Percentiles rank a stretch among this genome's conserved stretches.
Evolutionary conservation across 2,329 filamentous ascomycete species (phyloP).

Genomic region (Moelleriella libera): DNA sequence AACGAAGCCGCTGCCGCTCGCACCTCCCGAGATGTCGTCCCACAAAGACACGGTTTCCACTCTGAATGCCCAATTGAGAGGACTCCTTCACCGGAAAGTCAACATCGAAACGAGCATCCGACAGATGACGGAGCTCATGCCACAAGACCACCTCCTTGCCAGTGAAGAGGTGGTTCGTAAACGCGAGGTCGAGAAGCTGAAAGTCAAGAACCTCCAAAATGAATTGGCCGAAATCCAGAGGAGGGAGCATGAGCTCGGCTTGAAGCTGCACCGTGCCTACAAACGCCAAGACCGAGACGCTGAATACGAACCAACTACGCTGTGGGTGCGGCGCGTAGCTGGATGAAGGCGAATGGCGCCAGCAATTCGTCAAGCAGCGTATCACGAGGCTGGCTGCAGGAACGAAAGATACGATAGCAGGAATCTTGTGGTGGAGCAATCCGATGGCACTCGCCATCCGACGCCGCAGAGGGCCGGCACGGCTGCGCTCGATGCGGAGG

Average conservation of each 20-base stretch:
- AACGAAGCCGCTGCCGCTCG: constrained; percentile 45
- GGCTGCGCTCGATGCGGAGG: not conserved
- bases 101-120: constrained; percentile 62
- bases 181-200: constrained; percentile 44
- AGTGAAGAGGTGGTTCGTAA: constrained; percentile 47
- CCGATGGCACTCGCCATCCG: too few species aligned
- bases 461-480: too few species aligned
- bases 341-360: constrained; percentile 23
- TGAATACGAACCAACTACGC: constrained; percentile 47
- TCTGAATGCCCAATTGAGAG: constrained; percentile 51
- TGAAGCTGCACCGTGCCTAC: constrained; percentile 60
- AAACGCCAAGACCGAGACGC: constrained; percentile 59
- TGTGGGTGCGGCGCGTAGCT: constrained; percentile 72
- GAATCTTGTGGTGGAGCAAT: too few species aligned
- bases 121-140: constrained; percentile 68
- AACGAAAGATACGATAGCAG: too few species aligned
- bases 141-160: constrained; percentile 52
- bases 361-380: too few species aligned
- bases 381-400: too few species aligned
- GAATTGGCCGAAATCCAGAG: constrained; percentile 61
- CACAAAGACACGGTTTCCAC: constrained; percentile 50
- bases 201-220: constrained; percentile 48
- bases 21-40: constrained; percentile 42
- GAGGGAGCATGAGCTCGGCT: constrained; percentile 65
- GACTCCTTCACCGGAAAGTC: constrained; percentile 49